Base-by-base conservation (phyloP, 2,329 filamentous ascomycete species). In the Exophiala alcalophila region DNA sequence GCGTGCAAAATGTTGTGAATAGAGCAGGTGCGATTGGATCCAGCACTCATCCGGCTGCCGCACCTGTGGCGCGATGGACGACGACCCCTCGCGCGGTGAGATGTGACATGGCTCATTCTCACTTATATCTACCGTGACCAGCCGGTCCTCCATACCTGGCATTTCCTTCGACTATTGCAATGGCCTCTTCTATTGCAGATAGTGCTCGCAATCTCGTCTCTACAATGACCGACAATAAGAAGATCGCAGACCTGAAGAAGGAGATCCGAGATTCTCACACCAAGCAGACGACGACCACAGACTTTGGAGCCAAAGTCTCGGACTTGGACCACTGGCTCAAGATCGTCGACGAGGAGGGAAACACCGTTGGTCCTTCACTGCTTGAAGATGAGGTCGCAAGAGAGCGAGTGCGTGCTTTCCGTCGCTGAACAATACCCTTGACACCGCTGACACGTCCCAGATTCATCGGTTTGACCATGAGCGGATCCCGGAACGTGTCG, bases 261-360 rank as follows among this genome's bases (percentile, higher is more conserved):
- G 39, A 56, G 18, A 39, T 47, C 27, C 74, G 78, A 40, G 73
- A 86, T 58, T 71, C 78, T 2, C 66, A 75, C 30, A 65, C 74
- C 35, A 72, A 78, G 25, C 70, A 74, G 21, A 72, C 76, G 26
- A 78, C 89, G 53, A 91, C 86, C 0, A 83, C 82, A 34, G 87
- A 94, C 58, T 86, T 76, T 65, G 88, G 88, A 15, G 79, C 83
- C 19, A 86, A 83, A 64, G 76, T 88, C 57, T 68, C 70, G 28
- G 83, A 83, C 56, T 82, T 83, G 1, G 88, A 94, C 58, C 76
- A 89, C 60, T 92, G 86, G 86, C 69, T 94, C 40, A 79, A 77
- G 38, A 73, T 83, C 4, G 74, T 69, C 18, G 80, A 68, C 24
- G 72, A 80, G 3, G 74, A 49, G 40, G 45, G 36, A 31, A 29